These are phyloP conservation scores for Trametes maxima DNA, from an alignment of 768 basidiomycete genomes.

Conservation along the genomic window DNA sequence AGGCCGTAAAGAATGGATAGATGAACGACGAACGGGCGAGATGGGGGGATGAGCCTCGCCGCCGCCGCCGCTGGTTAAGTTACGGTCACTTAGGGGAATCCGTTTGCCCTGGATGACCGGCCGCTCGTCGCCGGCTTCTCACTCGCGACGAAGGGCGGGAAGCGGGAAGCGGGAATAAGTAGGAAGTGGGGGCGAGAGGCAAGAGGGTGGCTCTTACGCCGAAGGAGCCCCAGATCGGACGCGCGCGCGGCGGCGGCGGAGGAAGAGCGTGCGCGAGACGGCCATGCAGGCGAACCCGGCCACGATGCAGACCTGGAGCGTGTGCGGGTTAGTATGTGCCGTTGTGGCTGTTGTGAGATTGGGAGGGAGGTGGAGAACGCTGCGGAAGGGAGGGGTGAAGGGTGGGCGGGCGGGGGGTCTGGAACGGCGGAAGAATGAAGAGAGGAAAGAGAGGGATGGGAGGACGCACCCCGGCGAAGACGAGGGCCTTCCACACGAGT, in stretches of 20 bases:
- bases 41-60: no score
- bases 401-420: not conserved
- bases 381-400: not conserved
- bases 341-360: not conserved
- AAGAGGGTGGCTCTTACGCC: not conserved
- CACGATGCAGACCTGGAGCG: slow-evolving; percentile 20
- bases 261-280: slow-evolving; percentile 19
- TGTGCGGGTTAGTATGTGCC: not conserved
- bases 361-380: not conserved
- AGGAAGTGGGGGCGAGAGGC: not conserved
- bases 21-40: no score
- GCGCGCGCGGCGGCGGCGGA: not conserved
- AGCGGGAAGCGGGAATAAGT: no score
- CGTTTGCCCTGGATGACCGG: no score
- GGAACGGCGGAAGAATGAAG: not conserved
- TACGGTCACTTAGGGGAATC: no score
- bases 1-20: no score
- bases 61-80: no score
- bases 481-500: slow-evolving; percentile 22
- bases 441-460: not conserved
- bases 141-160: no score
- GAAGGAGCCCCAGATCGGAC: not conserved
- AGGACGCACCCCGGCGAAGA: slow-evolving; percentile 29
- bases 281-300: slow-evolving; percentile 22
- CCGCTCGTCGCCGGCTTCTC: no score